Conservation (phyloP, 148 eudicot species). For the Vaccinium vitisidaea region DNA sequence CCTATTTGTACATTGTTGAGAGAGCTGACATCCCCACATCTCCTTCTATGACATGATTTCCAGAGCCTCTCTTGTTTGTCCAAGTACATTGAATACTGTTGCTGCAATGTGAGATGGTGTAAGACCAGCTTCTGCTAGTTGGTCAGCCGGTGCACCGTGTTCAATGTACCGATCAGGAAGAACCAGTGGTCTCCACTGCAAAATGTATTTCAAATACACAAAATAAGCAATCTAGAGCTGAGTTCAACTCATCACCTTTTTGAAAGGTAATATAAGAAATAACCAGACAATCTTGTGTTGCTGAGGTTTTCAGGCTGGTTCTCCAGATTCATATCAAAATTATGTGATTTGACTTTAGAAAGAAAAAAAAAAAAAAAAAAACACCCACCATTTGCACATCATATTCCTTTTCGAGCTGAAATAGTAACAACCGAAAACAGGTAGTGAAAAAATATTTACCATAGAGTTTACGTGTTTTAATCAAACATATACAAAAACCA, state of each 20-base stretch:
- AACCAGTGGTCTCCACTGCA: conserved; percentile 96
- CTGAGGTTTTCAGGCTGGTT: no score
- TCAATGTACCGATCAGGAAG: conserved; percentile 88
- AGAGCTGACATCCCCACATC: not conserved
- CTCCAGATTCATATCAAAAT: no score
- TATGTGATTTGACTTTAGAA: no score
- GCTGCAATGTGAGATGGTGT: conserved; percentile 80
- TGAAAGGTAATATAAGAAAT: not conserved
- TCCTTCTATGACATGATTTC: conserved; percentile 50
- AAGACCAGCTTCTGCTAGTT: conserved; percentile 67
- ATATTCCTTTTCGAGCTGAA: not conserved
- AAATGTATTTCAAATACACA: not conserved
- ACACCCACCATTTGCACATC: not conserved
- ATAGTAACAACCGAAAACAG: not conserved
- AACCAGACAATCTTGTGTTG: not conserved
- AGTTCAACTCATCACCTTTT: not conserved
- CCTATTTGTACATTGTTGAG: conserved; percentile 19
- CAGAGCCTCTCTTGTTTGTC: conserved; percentile 81
- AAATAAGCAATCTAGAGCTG: not conserved
- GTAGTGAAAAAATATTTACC: no score
- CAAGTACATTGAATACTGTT: conserved; percentile 68
- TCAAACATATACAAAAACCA: not conserved
- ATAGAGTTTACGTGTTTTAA: no score
- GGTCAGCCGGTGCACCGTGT: conserved; percentile 72
- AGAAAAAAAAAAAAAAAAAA: not conserved